Evolutionary conservation across 345 rosid species (phyloP).

Genomic region (Citrus inodora): DNA sequence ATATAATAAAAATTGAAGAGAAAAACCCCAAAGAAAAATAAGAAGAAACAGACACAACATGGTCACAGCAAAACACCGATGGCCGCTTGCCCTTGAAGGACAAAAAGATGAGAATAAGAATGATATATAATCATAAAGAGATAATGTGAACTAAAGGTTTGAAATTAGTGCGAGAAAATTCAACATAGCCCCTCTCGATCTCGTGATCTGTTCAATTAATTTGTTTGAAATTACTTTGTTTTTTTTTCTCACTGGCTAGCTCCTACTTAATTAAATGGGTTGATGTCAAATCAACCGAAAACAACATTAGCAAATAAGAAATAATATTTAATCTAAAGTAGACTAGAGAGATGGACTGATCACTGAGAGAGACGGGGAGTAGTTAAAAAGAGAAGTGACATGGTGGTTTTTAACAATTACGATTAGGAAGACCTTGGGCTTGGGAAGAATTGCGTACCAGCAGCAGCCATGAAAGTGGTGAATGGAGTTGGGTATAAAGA

Average conservation of each 20-base stretch:
- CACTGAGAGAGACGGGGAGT: neutral
- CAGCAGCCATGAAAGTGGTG: constrained; percentile 42
- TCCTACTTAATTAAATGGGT: constrained; percentile 30
- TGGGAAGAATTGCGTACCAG: constrained; percentile 73
- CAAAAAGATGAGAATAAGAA: neutral
- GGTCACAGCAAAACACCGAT: constrained; percentile 3
- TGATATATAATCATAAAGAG: neutral
- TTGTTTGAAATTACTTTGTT: neutral
- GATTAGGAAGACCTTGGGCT: constrained; percentile 36
- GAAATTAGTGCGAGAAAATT: constrained; percentile 16
- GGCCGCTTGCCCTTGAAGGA: constrained; percentile 4
- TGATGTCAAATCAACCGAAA: constrained; percentile 20
- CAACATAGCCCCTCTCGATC: constrained; percentile 14
- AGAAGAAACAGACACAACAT: constrained; percentile 1
- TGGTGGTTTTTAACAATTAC: neutral
- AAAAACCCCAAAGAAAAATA: neutral
- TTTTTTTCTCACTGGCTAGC: neutral
- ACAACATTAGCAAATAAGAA: constrained; percentile 10
- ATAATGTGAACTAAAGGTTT: constrained; percentile 13
- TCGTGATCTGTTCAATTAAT: neutral
- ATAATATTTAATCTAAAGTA: constrained; percentile 2
- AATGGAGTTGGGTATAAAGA: constrained; percentile 51
- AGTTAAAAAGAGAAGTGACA: neutral
- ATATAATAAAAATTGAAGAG: neutral
- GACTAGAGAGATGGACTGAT: constrained; percentile 1